Percentiles rank a stretch among this genome's conserved stretches.
phyloP scores from a whole-genome alignment of 352 stramenopile genomes.

The Phytophthora sp. region DNA sequence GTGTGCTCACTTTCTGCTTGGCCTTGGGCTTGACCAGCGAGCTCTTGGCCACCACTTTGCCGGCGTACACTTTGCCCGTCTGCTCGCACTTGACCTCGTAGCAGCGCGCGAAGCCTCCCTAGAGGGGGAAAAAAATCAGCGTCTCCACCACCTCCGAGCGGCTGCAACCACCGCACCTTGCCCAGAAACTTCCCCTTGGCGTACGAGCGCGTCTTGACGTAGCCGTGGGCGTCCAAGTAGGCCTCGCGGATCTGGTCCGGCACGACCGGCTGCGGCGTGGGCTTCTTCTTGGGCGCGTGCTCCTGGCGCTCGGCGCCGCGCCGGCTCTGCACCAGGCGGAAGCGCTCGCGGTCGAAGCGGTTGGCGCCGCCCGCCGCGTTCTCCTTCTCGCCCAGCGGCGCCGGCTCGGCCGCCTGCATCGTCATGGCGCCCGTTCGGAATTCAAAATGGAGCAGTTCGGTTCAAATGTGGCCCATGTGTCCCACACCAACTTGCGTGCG shows the following conservation, averaged over 20 bases:
- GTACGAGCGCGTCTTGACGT: conserved; percentile 81
- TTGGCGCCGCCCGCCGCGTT: conserved; percentile 18
- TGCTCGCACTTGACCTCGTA: conserved; percentile 96
- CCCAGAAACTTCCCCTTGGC: conserved; percentile 94
- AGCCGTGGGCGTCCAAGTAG: conserved; percentile 56
- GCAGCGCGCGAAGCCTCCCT: conserved; percentile 98
- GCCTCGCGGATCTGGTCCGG: conserved; percentile 74
- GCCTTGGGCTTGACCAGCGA: conserved; percentile 97
- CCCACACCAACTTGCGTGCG: too few species aligned
- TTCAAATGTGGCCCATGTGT: conserved; percentile 46
- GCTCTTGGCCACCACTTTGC: conserved; percentile 98
- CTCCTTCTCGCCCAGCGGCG: conserved; percentile 31
- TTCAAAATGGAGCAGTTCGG: too few species aligned
- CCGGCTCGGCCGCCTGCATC: conserved; percentile 35
- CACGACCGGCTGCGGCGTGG: conserved; percentile 43
- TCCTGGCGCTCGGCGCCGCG: conserved; percentile 11
- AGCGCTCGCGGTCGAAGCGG: conserved; percentile 37
- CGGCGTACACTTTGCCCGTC: conserved; percentile 93
- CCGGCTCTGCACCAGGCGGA: conserved; percentile 45
- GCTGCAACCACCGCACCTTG: conserved; percentile 75
- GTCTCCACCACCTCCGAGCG: too few species aligned
- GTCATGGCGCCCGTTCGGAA: too few species aligned
- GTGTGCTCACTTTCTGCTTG: conserved; percentile 91
- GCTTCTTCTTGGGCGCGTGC: conserved; percentile 36
- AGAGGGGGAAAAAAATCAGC: conserved; percentile 1